Base-by-base conservation (phyloP, 2,329 filamentous ascomycete genomes). In the Purpureocillium takamizusanense region DNA sequence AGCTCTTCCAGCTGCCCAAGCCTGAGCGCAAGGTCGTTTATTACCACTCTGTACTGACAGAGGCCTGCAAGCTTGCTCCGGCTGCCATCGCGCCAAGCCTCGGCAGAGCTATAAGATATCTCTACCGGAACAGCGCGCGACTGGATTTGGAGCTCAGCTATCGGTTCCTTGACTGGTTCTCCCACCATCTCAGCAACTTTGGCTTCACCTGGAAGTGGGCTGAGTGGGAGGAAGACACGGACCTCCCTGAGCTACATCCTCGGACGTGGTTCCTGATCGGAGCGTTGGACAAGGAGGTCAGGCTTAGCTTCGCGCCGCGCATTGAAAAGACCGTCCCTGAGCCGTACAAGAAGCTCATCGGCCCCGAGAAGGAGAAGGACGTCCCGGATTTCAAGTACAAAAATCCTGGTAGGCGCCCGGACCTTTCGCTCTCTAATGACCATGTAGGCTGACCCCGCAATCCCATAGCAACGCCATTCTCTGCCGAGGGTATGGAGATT, bases 191-290 rank as follows among this genome's bases (percentile, higher is more conserved):
- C 48, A 95, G 89, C 65, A 98, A 98, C 66, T 98, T 98, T 57
- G 92, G 94, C 38, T 98, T 97, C 59, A 92, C 92, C 9, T 98
- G 92, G 92, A 97, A 97, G 63, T 98, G 92, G 92, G 82, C 84
- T 13, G 92, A 98, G 65, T 98, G 92, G 92, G 74, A 85, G 35
- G 86, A 89, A 13, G 88, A 97, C 56, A 79, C 95, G 13, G 72
- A 78, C 32, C 72, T 94, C 18, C 76, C 86, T 0, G 70, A 82
- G 43, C 66, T 92, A 27, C 79, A 95, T 56, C 89, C 92, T 1
- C 84, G 82, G 65, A 95, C 95, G 64, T 86, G 90, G 25, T 95
- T 98, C 62, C 92, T 98, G 47, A 71, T 81, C 38, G 90, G 88
- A 15, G 83, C 87, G 4, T 66, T 98, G 42, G 92, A 98, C 56